phyloP scores from a whole-genome alignment of 2,329 filamentous ascomycete species.

The Colletotrichum gloeosporioides region DNA sequence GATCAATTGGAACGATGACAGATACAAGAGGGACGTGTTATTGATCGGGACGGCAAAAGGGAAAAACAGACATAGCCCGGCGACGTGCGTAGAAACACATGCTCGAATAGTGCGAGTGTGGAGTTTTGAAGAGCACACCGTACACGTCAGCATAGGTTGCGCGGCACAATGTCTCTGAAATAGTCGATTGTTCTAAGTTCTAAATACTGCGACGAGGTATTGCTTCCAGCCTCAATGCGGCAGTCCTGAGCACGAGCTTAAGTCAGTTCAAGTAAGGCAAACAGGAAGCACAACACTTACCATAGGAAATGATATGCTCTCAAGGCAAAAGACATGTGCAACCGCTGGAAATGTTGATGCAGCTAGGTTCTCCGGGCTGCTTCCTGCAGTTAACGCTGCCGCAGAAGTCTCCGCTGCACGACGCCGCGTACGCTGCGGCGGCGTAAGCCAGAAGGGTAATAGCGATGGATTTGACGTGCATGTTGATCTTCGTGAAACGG shows the following conservation, averaged over 20 bases:
- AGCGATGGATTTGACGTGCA: background rate
- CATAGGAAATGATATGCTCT: background rate
- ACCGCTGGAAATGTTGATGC: background rate
- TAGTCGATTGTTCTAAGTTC: background rate
- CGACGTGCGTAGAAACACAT: too few relatives aligned
- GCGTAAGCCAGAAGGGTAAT: background rate
- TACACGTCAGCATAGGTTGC: background rate
- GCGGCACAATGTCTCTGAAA: background rate
- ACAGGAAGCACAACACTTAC: background rate
- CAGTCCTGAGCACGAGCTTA: background rate
- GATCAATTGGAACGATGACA: background rate
- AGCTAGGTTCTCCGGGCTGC: background rate
- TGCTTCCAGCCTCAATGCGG: background rate
- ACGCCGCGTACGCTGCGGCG: background rate
- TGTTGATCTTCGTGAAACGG: fast-evolving
- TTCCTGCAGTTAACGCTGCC: background rate
- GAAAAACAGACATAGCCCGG: too few relatives aligned
- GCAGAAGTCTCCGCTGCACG: background rate
- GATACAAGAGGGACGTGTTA: too few relatives aligned
- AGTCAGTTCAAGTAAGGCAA: background rate
- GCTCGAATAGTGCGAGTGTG: too few relatives aligned
- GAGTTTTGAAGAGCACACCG: too few relatives aligned
- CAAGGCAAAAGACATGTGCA: background rate
- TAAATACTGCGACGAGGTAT: background rate
- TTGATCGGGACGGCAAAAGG: too few relatives aligned